Evolutionary conservation across 257 asterid species (phyloP).

Genomic region (Prunella vulgaris): DNA sequence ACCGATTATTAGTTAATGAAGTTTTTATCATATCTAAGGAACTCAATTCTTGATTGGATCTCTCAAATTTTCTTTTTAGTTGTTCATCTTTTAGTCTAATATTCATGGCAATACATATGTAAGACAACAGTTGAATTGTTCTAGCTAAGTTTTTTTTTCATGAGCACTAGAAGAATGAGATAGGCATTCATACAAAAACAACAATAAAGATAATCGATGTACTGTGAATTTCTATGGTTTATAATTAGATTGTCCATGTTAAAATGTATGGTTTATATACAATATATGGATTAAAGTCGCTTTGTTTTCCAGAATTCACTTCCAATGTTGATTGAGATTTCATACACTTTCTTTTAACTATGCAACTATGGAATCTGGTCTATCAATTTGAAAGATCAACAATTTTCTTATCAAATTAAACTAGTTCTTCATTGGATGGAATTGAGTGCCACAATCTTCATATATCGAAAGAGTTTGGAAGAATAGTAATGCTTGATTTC

Average conservation of each 20-base stretch:
- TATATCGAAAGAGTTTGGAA: not conserved
- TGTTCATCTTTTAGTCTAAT: constrained; percentile 21
- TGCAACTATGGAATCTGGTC: not conserved
- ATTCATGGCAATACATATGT: too few species aligned
- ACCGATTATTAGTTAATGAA: constrained; percentile 11
- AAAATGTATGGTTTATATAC: not conserved
- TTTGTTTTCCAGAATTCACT: not conserved
- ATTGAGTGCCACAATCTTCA: not conserved
- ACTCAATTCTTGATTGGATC: constrained; percentile 8
- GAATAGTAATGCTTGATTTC: not conserved
- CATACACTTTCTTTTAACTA: too few species aligned
- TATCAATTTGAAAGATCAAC: not conserved
- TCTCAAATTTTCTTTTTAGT: constrained; percentile 5
- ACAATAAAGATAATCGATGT: not conserved
- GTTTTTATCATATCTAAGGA: constrained; percentile 6
- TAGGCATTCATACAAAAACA: constrained; percentile 32
- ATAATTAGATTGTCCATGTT: constrained; percentile 9
- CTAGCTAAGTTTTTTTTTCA: too few species aligned
- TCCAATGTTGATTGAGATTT: too few species aligned
- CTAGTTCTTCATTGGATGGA: not conserved
- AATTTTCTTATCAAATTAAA: not conserved
- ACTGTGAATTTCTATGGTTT: constrained; percentile 13
- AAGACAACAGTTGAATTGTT: constrained; percentile 54
- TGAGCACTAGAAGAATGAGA: constrained; percentile 41
- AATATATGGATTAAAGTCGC: not conserved